Percentiles rank a stretch among this genome's conserved stretches.
These are phyloP conservation scores for Polytrichum formosum DNA, from an alignment of 225 moss, liverwort and hornwort species.

Conservation along the genomic window DNA sequence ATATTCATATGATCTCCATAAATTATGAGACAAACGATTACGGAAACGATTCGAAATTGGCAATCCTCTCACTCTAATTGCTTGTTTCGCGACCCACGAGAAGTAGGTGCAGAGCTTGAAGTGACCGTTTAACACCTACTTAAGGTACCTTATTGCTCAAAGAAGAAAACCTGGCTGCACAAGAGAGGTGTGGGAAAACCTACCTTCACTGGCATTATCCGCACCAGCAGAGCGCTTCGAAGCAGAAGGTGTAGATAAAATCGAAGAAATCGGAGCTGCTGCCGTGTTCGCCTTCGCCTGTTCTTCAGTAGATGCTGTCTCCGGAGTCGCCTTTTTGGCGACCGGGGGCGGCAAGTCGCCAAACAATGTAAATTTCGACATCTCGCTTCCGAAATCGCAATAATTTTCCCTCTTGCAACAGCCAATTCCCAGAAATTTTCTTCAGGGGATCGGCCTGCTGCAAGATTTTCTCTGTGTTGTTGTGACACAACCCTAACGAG, in stretches of 20 bases:
- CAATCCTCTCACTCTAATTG: no score
- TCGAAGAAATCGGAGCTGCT: conserved; percentile 33
- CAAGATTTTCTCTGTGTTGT: no score
- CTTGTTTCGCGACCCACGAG: no score
- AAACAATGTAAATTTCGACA: conserved; percentile 75
- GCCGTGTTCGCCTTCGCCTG: conserved; percentile 1
- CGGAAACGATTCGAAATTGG: no score
- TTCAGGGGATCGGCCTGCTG: no score
- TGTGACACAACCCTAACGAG: no score
- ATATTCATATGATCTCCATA: no score
- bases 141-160: background rate
- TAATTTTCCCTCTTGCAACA: no score
- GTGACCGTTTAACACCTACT: no score
- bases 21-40: no score
- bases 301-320: conserved; percentile 5
- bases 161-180: conserved; percentile 4
- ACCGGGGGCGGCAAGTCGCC: conserved; percentile 83
- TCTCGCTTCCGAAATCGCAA: conserved; percentile 4
- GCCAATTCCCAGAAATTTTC: no score
- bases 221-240: conserved; percentile 56
- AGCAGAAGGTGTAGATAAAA: conserved; percentile 35
- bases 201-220: conserved; percentile 55
- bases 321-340: conserved; percentile 21
- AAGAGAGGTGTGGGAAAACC: conserved; percentile 1
- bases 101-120: no score